Evolutionary conservation across 2,329 filamentous ascomycete genomes (phyloP).

Genomic region (Pseudogymnoascus sp.): DNA sequence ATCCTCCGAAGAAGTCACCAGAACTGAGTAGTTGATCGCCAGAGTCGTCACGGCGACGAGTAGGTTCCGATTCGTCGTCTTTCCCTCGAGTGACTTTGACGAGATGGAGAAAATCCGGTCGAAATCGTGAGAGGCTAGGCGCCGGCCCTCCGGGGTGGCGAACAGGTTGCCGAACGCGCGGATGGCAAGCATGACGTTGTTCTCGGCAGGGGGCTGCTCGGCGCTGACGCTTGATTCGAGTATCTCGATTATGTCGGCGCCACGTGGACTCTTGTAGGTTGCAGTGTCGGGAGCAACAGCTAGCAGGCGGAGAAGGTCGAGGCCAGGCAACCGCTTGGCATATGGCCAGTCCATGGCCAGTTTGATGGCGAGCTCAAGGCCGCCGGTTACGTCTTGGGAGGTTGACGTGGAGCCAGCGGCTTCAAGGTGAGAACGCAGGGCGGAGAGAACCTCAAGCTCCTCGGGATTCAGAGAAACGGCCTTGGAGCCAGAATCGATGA

Average conservation of each 20-base stretch:
- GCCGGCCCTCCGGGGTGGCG: constrained; percentile 60
- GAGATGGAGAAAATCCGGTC: constrained; percentile 41
- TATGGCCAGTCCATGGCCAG: constrained; percentile 74
- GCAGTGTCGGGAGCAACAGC: constrained; percentile 62
- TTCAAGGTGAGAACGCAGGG: constrained; percentile 56
- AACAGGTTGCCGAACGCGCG: constrained; percentile 81
- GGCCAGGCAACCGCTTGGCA: constrained; percentile 67
- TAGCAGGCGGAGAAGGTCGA: constrained; percentile 81
- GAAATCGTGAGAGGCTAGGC: constrained; percentile 49
- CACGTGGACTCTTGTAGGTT: constrained; percentile 42
- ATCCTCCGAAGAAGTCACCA: constrained; percentile 40
- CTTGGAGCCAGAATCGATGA: constrained; percentile 64
- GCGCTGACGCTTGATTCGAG: constrained; percentile 53
- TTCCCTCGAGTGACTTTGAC: constrained; percentile 53
- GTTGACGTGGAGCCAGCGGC: constrained; percentile 30
- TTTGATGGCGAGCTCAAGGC: constrained; percentile 58
- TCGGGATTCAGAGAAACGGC: constrained; percentile 64
- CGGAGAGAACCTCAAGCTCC: constrained; percentile 55
- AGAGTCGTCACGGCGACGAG: constrained; percentile 74
- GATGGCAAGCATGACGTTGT: constrained; percentile 80
- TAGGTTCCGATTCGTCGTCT: constrained; percentile 68
- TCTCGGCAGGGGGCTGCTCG: constrained; percentile 52
- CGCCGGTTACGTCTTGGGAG: constrained; percentile 40
- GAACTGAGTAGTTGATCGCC: constrained; percentile 76
- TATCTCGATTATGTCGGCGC: constrained; percentile 49